These are phyloP conservation scores for Flaveria sonorensis DNA, from an alignment of 129 eudicot genomes.

Conservation along the genomic window DNA sequence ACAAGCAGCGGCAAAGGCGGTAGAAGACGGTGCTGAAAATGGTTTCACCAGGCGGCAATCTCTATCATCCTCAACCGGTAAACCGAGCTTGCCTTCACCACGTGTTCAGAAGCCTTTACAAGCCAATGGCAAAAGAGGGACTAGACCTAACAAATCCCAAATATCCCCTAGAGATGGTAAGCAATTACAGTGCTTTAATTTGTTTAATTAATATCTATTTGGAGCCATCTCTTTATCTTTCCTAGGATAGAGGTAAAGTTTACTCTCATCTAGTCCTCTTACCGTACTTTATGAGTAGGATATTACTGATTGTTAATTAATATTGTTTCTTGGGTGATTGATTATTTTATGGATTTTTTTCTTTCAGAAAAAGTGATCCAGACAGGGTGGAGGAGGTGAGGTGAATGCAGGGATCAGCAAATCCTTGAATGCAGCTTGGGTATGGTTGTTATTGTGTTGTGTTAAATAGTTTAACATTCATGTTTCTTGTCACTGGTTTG, in stretches of 20 bases:
- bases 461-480: conserved; percentile 33
- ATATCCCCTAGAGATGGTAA: conserved; percentile 80
- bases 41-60: conserved; percentile 75
- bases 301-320: neutral
- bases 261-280: too few species aligned
- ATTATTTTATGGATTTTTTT: conserved; percentile 13
- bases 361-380: conserved; percentile 67
- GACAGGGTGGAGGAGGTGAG: conserved; percentile 85
- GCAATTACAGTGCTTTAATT: neutral
- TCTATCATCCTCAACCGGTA: conserved; percentile 70
- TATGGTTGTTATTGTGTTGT: conserved; percentile 42
- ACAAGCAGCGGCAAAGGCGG: conserved; percentile 59
- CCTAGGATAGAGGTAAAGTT: too few species aligned
- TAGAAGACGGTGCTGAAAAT: conserved; percentile 64
- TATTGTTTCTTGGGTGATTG: neutral
- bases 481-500: conserved; percentile 47
- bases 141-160: conserved; percentile 50
- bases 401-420: conserved; percentile 41
- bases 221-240: too few species aligned
- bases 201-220: neutral
- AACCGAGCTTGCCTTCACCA: conserved; percentile 66
- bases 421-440: conserved; percentile 33
- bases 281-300: too few species aligned
- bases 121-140: conserved; percentile 73
- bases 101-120: conserved; percentile 71